Evolutionary conservation across 2,329 filamentous ascomycete genomes (phyloP).

Genomic region (Paracamarosporium sp.): DNA sequence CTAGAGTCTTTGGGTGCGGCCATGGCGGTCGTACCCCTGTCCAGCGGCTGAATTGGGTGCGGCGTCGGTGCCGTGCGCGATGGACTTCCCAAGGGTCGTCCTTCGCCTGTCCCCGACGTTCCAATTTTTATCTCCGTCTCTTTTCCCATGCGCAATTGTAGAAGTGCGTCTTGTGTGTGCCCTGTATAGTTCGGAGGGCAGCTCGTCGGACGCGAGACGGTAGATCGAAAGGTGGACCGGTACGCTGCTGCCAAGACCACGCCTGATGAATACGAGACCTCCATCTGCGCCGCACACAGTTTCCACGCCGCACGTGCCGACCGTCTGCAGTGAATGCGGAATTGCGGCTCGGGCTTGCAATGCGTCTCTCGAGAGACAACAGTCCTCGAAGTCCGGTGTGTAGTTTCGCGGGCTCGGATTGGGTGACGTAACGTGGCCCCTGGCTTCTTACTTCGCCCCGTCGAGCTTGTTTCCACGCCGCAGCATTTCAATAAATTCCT

Average conservation of each 20-base stretch:
- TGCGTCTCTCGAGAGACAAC: background rate
- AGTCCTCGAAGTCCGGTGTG: background rate
- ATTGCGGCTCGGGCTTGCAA: constrained; percentile 1
- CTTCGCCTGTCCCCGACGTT: background rate
- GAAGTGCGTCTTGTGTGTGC: background rate
- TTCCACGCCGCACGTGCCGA: background rate
- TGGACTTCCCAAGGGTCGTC: background rate
- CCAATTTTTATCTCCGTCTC: background rate
- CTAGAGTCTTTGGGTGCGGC: constrained; percentile 2
- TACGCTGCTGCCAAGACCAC: constrained; percentile 6
- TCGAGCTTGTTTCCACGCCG: background rate
- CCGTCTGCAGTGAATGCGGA: background rate
- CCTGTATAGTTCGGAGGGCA: background rate
- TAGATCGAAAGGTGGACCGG: background rate
- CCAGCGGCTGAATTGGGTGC: constrained; percentile 8
- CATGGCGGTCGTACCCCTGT: constrained; percentile 4
- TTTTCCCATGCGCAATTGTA: background rate
- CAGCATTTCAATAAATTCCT: background rate
- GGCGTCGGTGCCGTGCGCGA: constrained; percentile 3
- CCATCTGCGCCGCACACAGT: background rate
- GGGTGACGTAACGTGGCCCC: background rate
- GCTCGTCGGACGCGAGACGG: background rate
- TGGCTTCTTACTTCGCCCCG: background rate
- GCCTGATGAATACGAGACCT: background rate
- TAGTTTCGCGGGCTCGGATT: background rate